Evolutionary conservation across 257 asterid genomes (phyloP), one percentile per base, ranked within the genome.

Genomic region (Fraxinus americana): DNA sequence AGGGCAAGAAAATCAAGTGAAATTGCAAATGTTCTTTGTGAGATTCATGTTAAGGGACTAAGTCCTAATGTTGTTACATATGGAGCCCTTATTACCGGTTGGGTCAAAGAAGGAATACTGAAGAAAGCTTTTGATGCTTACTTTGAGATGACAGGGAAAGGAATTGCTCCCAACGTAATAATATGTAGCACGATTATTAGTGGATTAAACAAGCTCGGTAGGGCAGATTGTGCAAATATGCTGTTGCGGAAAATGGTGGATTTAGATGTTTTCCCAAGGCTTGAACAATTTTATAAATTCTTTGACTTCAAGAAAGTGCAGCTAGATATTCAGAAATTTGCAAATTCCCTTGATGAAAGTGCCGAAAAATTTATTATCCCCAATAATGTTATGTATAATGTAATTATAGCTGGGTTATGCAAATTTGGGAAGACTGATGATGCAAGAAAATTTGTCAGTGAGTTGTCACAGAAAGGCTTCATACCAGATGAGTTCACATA

Each of bases 401-500:
- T 93, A 43, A 89, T 87, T 67, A 91, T 96, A 72, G 86, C 90
- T n/a, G 93, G 91, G 34, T 80, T 96, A 69, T 91, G 98, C 88
- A 92, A 88, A 85, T 85, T 79, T 12, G 96, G 98, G 82, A 90
- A 84, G 83, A 89, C 87, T 21, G 84, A 80, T 77, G 96, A 96
- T 70, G 99, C 99, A 30, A 87, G 80, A 82, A 85, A 78, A 84
- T 61, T 91, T 38, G 75, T 92, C 34, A 61, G 73, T 25, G 86
- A 79, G 80, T 78, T 93, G 78, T 87, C 87, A 2, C 70, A 65
- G 32, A 87, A 74, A 80, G 98, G 98, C 74, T 93, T 96, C 79
- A 57, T 82, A 65, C 97, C 99, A 50, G 97, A 93, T 80, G 96
- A 87, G 79, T 93, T 88, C 88, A 93, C 98, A 4, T 93, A 96